Conservation (phyloP, 805 yeast genomes). For the Brettanomyces anomalus region DNA sequence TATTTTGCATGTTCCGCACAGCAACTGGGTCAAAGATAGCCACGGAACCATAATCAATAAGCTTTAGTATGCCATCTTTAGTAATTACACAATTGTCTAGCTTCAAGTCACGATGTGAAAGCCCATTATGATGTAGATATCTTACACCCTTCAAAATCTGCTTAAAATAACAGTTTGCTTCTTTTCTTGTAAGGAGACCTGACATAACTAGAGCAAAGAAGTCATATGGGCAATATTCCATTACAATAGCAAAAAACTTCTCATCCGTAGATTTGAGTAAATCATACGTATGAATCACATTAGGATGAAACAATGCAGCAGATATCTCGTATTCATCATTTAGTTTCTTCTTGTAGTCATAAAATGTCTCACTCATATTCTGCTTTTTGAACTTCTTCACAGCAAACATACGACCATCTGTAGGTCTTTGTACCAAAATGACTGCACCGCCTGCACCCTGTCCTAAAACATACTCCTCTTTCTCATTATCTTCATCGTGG, state of each 20-base stretch:
- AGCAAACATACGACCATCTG: conserved; percentile 57
- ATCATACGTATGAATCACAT: conserved; percentile 75
- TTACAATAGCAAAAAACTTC: conserved; percentile 57
- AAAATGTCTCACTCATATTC: conserved; percentile 49
- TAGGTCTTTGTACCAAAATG: conserved; percentile 55
- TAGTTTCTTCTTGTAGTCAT: conserved; percentile 70
- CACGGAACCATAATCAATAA: conserved; percentile 93
- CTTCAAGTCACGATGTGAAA: conserved; percentile 90
- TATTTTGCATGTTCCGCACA: neutral
- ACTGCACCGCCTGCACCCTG: conserved; percentile 96
- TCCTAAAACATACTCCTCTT: conserved; percentile 32
- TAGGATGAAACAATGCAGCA: conserved; percentile 66
- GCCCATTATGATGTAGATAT: conserved; percentile 71
- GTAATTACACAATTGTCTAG: conserved; percentile 89
- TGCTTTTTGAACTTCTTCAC: conserved; percentile 77
- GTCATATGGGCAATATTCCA: conserved; percentile 91
- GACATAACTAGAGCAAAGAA: conserved; percentile 91
- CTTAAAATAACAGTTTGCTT: conserved; percentile 71
- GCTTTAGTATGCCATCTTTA: conserved; percentile 63
- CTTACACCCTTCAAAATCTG: conserved; percentile 71
- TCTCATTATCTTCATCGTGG: neutral
- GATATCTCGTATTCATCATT: conserved; percentile 79
- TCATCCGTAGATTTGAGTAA: conserved; percentile 54
- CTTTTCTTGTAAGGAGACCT: conserved; percentile 63
- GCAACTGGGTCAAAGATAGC: conserved; percentile 55